These are phyloP conservation scores for Davidsoniella neocaledoniae DNA, from an alignment of 2,329 filamentous ascomycete genomes.

Conservation along the genomic window DNA sequence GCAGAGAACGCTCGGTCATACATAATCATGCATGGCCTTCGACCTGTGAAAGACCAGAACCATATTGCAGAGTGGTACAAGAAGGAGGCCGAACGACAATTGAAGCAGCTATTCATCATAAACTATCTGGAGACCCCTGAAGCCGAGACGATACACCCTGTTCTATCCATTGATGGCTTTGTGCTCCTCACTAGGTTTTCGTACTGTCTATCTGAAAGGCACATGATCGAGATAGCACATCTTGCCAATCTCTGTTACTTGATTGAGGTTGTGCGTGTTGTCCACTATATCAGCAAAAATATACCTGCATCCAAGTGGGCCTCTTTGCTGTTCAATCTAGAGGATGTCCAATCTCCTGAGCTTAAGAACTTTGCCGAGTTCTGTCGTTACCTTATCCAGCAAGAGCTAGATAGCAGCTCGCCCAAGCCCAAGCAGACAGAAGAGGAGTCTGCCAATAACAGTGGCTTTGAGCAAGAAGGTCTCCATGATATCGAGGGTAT, in stretches of 20 bases:
- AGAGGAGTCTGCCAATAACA: constrained; percentile 14
- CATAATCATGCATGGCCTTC: constrained; percentile 56
- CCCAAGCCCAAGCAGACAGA: neutral
- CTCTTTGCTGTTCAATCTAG: constrained; percentile 25
- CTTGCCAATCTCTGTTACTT: constrained; percentile 75
- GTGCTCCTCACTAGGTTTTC: constrained; percentile 67
- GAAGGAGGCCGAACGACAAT: constrained; percentile 5
- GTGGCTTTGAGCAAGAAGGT: constrained; percentile 39
- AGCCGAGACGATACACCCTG: constrained; percentile 31
- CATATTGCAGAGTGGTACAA: constrained; percentile 15
- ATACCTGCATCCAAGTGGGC: constrained; percentile 34
- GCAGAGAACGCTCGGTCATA: constrained; percentile 81
- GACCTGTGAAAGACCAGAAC: constrained; percentile 20
- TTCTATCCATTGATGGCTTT: constrained; percentile 57
- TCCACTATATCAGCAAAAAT: constrained; percentile 41
- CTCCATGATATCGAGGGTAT: constrained; percentile 36
- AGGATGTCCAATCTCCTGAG: constrained; percentile 22
- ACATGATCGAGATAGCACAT: constrained; percentile 59
- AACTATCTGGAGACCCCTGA: constrained; percentile 19
- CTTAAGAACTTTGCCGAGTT: constrained; percentile 40
- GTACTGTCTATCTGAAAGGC: constrained; percentile 49
- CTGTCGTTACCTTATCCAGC: constrained; percentile 19
- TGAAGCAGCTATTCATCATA: constrained; percentile 11
- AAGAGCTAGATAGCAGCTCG: constrained; percentile 6
- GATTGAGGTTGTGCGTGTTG: constrained; percentile 75